phyloP scores from a whole-genome alignment of 2,329 filamentous ascomycete genomes.

The Xylariaceae sp. region DNA sequence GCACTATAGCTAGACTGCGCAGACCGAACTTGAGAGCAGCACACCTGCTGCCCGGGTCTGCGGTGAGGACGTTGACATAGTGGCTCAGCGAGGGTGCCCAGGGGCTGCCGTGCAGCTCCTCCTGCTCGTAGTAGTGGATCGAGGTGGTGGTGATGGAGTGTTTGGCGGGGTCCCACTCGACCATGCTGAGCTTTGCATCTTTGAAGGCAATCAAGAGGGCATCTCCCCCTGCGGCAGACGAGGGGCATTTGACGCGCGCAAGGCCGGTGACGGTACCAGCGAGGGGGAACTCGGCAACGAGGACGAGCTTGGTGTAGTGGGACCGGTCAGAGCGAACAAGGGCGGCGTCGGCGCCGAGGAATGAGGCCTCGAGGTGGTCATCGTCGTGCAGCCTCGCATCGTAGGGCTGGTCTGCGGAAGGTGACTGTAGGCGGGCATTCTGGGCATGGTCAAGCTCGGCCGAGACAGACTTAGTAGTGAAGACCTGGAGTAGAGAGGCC shows the following conservation, averaged over 20 bases:
- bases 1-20: conserved; percentile 87
- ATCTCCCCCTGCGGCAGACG: conserved; percentile 77
- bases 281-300: conserved; percentile 80
- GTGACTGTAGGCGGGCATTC: conserved; percentile 36
- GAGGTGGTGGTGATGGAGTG: conserved; percentile 82
- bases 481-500: conserved; percentile 90
- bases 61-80: conserved; percentile 77
- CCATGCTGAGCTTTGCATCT: conserved; percentile 87
- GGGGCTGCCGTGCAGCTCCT: conserved; percentile 78
- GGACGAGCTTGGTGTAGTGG: conserved; percentile 72
- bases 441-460: conserved; percentile 57
- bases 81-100: conserved; percentile 76
- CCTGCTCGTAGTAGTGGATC: conserved; percentile 97
- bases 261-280: conserved; percentile 83
- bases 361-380: conserved; percentile 64
- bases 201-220: conserved; percentile 80
- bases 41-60: conserved; percentile 89
- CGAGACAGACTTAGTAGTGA: conserved; percentile 66
- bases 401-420: conserved; percentile 46
- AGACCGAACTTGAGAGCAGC: conserved; percentile 90
- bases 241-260: conserved; percentile 69
- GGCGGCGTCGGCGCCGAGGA: conserved; percentile 61
- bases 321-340: conserved; percentile 61
- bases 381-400: conserved; percentile 57
- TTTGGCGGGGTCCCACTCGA: conserved; percentile 87